Base-by-base conservation (phyloP, 768 basidiomycete species). In the Tylopilus vinaceipallidus region DNA sequence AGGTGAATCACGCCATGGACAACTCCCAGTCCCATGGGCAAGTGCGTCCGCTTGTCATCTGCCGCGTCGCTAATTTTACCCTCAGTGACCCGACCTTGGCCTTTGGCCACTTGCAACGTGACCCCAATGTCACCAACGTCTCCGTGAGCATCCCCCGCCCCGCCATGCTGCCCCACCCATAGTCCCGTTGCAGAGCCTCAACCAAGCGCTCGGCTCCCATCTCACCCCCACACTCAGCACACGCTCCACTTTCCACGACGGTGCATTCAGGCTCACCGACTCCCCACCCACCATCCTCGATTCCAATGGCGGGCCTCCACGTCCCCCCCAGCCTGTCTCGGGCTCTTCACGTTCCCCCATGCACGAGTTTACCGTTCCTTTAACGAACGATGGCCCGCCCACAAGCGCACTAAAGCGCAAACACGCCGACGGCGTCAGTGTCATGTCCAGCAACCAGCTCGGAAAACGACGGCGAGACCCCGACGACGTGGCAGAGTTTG, bases 21-120 rank as follows among this genome's bases (percentile, higher is more conserved):
- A 67, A 56, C 57, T 59, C 65, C 29, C 64, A 68, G 58, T 30
- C 65, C 47, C 68, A 68, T 56, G 63, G 67, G 67, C 67, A 59
- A 64, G 68, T 62, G 47, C 47, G 6, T 61, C 54, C 43, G n/a
- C n/a, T n/a, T n/a, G n/a, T n/a, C 53, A 56, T 47, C 46, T 45
- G 26, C n/a, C 29, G 35, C 24, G 62, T 58, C 51, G 51, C 54
- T 54, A 44, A 56, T 32, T 26, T 19, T 36, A 48, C 53, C 50
- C 46, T 54, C 35, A 83, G 81, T 69, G 82, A 83, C 64, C 68
- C 75, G 53, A 70, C 68, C 55, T 83, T 84, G 79, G 73, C 81
- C 61, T 84, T 83, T 73, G 74, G 72, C 53, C 82, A 82, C 65
- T 72, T 84, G 62, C 73, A 75, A 52, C 73, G 82, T 62, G 81